Evolutionary conservation across 2,329 filamentous ascomycete species (phyloP).

Genomic region (Cercospora sesami): DNA sequence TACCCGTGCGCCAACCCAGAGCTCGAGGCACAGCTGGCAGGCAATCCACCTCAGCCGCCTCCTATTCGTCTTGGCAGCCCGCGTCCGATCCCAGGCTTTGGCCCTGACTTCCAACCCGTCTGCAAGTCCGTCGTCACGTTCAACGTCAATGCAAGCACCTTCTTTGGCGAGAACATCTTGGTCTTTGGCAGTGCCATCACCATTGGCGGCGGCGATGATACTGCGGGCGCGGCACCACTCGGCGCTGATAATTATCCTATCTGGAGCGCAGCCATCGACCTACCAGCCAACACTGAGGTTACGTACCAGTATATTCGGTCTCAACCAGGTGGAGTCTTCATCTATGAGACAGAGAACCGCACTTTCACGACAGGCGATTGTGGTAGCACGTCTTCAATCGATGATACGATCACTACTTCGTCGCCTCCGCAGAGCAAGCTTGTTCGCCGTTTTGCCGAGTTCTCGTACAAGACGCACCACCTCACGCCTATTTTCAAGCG

Average conservation of each 20-base stretch:
- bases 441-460: slow-evolving; percentile 24
- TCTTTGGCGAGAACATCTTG: slow-evolving; percentile 40
- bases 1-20: slow-evolving; percentile 44
- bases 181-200: slow-evolving; percentile 38
- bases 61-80: slow-evolving; percentile 62
- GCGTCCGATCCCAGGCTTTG: slow-evolving; percentile 67
- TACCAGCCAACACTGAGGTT: slow-evolving; percentile 36
- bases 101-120: slow-evolving; percentile 64
- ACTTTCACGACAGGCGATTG: slow-evolving; percentile 38
- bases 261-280: slow-evolving; percentile 38
- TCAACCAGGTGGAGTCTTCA: slow-evolving; percentile 37
- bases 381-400: slow-evolving; percentile 29
- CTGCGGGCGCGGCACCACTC: slow-evolving; percentile 34
- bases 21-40: slow-evolving; percentile 41
- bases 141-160: slow-evolving; percentile 38
- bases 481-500: slow-evolving; percentile 22
- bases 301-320: slow-evolving; percentile 38
- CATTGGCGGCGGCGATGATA: slow-evolving; percentile 33
- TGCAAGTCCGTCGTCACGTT: slow-evolving; percentile 39
- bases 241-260: slow-evolving; percentile 38
- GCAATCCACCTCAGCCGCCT: slow-evolving; percentile 62
- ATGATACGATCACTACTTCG: slow-evolving; percentile 37
- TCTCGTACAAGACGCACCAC: slow-evolving; percentile 20
- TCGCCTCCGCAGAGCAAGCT: slow-evolving; percentile 33
- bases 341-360: slow-evolving; percentile 37